Evolutionary conservation across 2,329 filamentous ascomycete species (phyloP), one percentile per base, ranked within the genome.

Genomic region (Penicillium brasilianum): DNA sequence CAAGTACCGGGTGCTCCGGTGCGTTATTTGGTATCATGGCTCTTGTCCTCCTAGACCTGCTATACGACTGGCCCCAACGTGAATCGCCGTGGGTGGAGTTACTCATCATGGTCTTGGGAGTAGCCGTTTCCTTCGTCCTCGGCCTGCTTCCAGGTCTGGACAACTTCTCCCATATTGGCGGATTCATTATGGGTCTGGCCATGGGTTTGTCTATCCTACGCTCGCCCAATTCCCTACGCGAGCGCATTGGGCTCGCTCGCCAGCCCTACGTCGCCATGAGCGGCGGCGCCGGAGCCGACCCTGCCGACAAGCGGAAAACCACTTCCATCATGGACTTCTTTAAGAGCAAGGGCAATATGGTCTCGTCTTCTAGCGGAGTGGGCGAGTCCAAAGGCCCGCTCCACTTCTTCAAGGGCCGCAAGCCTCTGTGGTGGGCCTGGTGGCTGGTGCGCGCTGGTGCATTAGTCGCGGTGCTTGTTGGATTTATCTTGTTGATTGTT

Each of bases 131-230:
- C 0, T 97, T 99, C 73, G 92, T 95, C 16, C 85, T 99, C 2
- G 95, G 95, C 36, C 84, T 99, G 4, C 84, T 99, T 1, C 95
- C 95, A 0, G 94, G 93, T 9, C 80, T 99, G 50, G 95, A 99
- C 82, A 99, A 99, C 77, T 99, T 98, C 77, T 91, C 92, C 16
- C 95, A 99, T 69, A 97, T 99, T 64, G 95, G 95, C 57, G 95
- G 95, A 1, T 97, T 98, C 76, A 79, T 96, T 54, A 96, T 96
- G 88, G 95, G 95, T 0, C 80, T 99, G 7, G 90, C 89, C 0
- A 85, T 97, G 1, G 95, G 95, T 13, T 84, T 98, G 55, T 96
- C 89, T 64, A 84, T 99, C 30, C 82, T 99, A 63, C 93, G 94
- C 73, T 97, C 93, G 3, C 95, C 95, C 1, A 91, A 93, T 65